A percentile compares a stretch with the other conserved stretches of the same genome.
Conservation (phyloP, 1,284 basidiomycete species). For the Coniferiporia sulphurascens region DNA sequence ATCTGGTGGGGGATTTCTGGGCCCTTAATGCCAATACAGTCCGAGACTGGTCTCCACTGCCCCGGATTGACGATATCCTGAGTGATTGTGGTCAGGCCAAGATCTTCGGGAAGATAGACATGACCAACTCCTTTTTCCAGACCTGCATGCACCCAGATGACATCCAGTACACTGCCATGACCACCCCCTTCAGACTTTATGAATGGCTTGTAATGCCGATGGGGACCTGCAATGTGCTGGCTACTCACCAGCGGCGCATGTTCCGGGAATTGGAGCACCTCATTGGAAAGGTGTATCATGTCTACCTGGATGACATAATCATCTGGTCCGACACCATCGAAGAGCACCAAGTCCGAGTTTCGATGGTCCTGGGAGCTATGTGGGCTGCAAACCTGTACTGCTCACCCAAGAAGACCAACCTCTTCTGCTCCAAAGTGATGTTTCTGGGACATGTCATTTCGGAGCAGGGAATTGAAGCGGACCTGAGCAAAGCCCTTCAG, state of each 20-base stretch:
- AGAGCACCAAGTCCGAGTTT: slow-evolving; percentile 32
- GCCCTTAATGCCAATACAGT: too few relatives aligned
- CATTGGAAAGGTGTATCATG: slow-evolving; percentile 35
- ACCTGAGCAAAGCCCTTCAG: slow-evolving; percentile 28
- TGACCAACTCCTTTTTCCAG: too few relatives aligned
- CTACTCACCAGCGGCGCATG: slow-evolving; percentile 31
- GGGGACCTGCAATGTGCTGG: too few relatives aligned
- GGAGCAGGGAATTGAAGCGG: slow-evolving; percentile 28
- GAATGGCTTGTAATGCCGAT: too few relatives aligned
- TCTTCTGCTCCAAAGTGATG: slow-evolving; percentile 26
- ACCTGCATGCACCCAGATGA: too few relatives aligned
- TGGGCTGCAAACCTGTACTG: slow-evolving; percentile 23
- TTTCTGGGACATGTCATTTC: slow-evolving; percentile 37
- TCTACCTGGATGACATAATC: slow-evolving; percentile 42
- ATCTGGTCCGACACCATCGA: slow-evolving; percentile 35
- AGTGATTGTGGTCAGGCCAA: too few relatives aligned
- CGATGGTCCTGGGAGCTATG: slow-evolving; percentile 27
- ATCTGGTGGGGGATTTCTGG: too few relatives aligned
- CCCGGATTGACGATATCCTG: too few relatives aligned
- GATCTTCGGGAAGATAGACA: too few relatives aligned
- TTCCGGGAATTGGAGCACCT: slow-evolving; percentile 26
- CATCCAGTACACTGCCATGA: too few relatives aligned
- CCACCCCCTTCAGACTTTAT: too few relatives aligned
- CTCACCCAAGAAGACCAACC: slow-evolving; percentile 28
- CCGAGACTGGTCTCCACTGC: too few relatives aligned